These are phyloP conservation scores for Lachnellula suecica DNA, from an alignment of 2,329 filamentous ascomycete genomes.

Conservation along the genomic window DNA sequence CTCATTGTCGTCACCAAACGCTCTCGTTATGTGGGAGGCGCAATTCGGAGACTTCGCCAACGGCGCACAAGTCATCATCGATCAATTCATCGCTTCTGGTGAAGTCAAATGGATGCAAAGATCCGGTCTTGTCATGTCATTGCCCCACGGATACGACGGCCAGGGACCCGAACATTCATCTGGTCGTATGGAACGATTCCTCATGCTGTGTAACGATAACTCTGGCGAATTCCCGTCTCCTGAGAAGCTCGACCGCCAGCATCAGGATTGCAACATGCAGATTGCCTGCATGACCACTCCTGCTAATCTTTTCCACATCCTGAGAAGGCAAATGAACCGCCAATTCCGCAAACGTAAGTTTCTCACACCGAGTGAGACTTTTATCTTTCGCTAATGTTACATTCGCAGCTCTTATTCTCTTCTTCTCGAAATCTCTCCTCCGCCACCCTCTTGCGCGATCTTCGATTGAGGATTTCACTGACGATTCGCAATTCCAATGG, in stretches of 20 bases:
- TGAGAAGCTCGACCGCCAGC: slow-evolving; percentile 92
- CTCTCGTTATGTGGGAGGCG: slow-evolving; percentile 98
- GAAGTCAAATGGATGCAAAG: slow-evolving; percentile 99
- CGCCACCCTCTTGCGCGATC: slow-evolving; percentile 93
- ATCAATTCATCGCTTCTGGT: slow-evolving; percentile 97
- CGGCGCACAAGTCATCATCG: slow-evolving; percentile 98
- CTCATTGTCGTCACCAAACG: slow-evolving; percentile 93
- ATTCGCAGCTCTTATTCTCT: slow-evolving; percentile 81
- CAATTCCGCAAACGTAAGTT: slow-evolving; percentile 97
- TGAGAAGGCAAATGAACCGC: slow-evolving; percentile 96
- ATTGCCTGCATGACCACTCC: slow-evolving; percentile 97
- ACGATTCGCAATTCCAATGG: slow-evolving; percentile 92
- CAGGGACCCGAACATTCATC: slow-evolving; percentile 99
- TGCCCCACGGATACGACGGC: slow-evolving; percentile 97
- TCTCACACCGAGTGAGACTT: too few species aligned
- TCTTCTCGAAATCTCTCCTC: slow-evolving; percentile 97
- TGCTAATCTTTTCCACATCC: slow-evolving; percentile 92
- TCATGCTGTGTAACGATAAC: slow-evolving; percentile 97
- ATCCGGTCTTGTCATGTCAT: slow-evolving; percentile 91
- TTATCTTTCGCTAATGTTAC: slow-evolving; percentile 19
- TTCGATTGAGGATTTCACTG: slow-evolving; percentile 84
- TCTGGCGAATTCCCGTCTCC: slow-evolving; percentile 85
- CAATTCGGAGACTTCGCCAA: slow-evolving; percentile 99
- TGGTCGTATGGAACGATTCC: slow-evolving; percentile 92
- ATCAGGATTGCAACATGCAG: slow-evolving; percentile 99